Base-by-base conservation (phyloP, 1,284 basidiomycete genomes). In the Sporisorium graminicola region DNA sequence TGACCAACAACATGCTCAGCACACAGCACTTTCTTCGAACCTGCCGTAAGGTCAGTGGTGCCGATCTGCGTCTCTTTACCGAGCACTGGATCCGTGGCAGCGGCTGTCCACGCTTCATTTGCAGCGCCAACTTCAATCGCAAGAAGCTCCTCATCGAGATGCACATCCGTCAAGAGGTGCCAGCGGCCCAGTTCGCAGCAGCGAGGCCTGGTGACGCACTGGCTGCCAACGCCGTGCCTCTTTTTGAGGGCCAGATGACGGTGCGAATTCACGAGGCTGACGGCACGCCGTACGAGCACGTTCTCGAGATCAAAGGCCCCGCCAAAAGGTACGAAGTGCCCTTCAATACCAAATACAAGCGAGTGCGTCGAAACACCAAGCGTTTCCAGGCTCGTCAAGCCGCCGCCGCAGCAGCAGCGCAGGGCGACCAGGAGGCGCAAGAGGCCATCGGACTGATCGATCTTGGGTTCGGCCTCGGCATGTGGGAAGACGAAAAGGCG, bases 271-370 rank as follows among this genome's bases (percentile, higher is more conserved):
- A 99, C 85, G 97, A 99, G 88, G 95, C 95, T 0, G 97, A 99
- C 84, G 97, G 97, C 1, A 98, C 97, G 43, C 96, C 97, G 0
- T 99, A 99, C 84, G 97, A 99, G 86, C 97, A 99, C 84, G 94
- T 99, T 22, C 89, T 99, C 44, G 95, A 98, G 84, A 93, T 99
- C 66, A 91, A 93, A 44, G 90, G 90, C 22, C 87, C 91, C 1
- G 93, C 92, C 87, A 98, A 97, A 86, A 91, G 93, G 14, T 98
- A 94, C 85, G 94, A 97, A 82, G 94, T 99, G 0, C 95, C 97
- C 1, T 99, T 98, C 89, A 99, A 99, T 86, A 98, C 96, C n/a
- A 99, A 98, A 86, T 98, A 98, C 87, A 99, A 98, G 87, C 94
- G 97, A 72, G 93, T 98, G 18, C 90, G 95, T 56, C 89, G 96